Percentiles rank a stretch among this genome's conserved stretches.
Evolutionary conservation across 306 rosid genomes (phyloP).

Genomic region (Quercus variabilis): DNA sequence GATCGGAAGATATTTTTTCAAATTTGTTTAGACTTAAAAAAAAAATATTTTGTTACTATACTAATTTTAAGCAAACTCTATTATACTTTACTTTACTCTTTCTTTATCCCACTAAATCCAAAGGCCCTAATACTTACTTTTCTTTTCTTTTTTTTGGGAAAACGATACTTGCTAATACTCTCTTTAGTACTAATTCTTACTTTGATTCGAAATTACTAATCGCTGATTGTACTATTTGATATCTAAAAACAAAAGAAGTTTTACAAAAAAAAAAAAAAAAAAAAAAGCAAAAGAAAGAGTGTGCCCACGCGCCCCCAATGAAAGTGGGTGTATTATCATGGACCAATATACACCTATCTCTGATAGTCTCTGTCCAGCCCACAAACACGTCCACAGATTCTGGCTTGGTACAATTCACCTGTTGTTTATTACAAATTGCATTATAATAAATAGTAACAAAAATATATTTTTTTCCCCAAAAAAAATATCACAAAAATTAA

Average conservation of each 20-base stretch:
- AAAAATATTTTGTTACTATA: fast-evolving
- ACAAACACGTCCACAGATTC: constrained; percentile 30
- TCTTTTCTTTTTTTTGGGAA: too few species aligned
- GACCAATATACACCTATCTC: constrained; percentile 1
- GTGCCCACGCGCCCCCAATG: not conserved
- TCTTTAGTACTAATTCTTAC: too few species aligned
- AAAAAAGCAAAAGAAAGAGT: too few species aligned
- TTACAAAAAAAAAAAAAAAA: too few species aligned
- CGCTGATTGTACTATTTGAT: too few species aligned
- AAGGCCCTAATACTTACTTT: too few species aligned
- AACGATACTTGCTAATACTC: too few species aligned
- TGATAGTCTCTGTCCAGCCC: constrained; percentile 30
- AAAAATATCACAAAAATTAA: not conserved
- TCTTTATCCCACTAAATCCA: fast-evolving
- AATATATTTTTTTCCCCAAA: not conserved
- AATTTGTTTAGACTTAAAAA: too few species aligned
- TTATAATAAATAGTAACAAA: not conserved
- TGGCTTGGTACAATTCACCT: constrained; percentile 39
- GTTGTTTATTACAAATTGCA: constrained; percentile 31
- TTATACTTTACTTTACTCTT: fast-evolving
- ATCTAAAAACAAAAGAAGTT: too few species aligned
- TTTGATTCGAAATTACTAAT: too few species aligned
- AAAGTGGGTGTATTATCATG: not conserved
- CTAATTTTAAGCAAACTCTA: too few species aligned
- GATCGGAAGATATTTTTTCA: too few species aligned